Conservation (phyloP, 2,329 filamentous ascomycete genomes). For the Ustulina deusta region DNA sequence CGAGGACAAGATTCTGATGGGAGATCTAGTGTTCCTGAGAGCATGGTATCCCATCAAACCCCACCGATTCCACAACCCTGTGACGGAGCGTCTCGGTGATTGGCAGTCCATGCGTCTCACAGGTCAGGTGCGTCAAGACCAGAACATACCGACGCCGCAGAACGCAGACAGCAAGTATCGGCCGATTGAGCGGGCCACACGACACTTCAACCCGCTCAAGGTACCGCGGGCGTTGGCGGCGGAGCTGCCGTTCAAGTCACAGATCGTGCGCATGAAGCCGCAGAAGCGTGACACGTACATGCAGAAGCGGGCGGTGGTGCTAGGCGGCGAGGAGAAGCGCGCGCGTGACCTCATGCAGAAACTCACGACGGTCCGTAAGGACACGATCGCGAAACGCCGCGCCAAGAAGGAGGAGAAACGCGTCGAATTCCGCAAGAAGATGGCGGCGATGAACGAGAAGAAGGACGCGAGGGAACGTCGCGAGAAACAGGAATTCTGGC, state of each 20-base stretch:
- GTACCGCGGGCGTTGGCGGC: slow-evolving; percentile 85
- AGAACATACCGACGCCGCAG: slow-evolving; percentile 80
- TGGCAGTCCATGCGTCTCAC: slow-evolving; percentile 97
- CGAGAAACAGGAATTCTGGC: slow-evolving; percentile 94
- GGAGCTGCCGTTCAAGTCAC: slow-evolving; percentile 90
- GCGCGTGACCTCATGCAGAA: slow-evolving; percentile 92
- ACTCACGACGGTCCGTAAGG: slow-evolving; percentile 88
- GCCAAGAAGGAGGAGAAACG: slow-evolving; percentile 90
- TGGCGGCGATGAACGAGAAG: slow-evolving; percentile 86
- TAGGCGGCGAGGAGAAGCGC: slow-evolving; percentile 87
- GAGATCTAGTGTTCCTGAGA: slow-evolving; percentile 93
- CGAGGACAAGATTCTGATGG: slow-evolving; percentile 97
- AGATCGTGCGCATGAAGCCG: slow-evolving; percentile 84
- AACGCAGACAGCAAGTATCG: slow-evolving; percentile 89
- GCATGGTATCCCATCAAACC: slow-evolving; percentile 98
- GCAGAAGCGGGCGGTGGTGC: slow-evolving; percentile 93
- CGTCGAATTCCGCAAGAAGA: slow-evolving; percentile 82
- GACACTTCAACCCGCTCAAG: slow-evolving; percentile 82
- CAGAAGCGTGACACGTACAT: slow-evolving; percentile 87
- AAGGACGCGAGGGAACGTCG: slow-evolving; percentile 87
- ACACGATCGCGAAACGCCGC: slow-evolving; percentile 85
- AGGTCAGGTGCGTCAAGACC: slow-evolving; percentile 84
- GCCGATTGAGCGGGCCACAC: slow-evolving; percentile 70
- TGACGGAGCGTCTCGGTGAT: slow-evolving; percentile 86
- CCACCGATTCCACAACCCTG: slow-evolving; percentile 95